Evolutionary conservation across 1,284 basidiomycete species (phyloP), one percentile per base, ranked within the genome.

Genomic region (Neolentinus lepideus): DNA sequence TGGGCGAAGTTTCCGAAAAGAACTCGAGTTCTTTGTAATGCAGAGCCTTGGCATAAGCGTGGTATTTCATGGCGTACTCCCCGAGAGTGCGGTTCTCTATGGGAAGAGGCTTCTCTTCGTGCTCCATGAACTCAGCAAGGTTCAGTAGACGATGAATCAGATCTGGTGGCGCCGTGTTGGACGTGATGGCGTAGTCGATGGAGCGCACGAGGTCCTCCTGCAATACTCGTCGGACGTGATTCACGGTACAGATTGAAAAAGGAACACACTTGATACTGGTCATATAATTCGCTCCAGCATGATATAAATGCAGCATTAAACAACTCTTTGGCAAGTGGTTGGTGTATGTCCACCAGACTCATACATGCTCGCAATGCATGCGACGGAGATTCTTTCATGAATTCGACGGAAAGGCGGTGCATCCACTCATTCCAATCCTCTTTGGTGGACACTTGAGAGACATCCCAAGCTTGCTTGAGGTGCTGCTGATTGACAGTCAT

Each of bases 11-110:
- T 64, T 97, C 95, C 1, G 88, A 85, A 67, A 98, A 95, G 72
- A 93, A 99, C 70, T 99, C 97, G 46, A 97, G 81, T 66, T 99
- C 97, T 70, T 99, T 99, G 79, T 99, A 99, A 71, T 99, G 97
- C 43, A 99, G 78, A 0, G 97, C 96, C 69, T 99, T 99, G 12
- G 97, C 97, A 64, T 96, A 98, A 1, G 95, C 95, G 69, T 94
- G 90, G 71, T 93, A 95, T 62, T 90, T 91, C 73, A 92, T 85
- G 0, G 97, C 92, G 66, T 96, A 94, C 68, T 96, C 92, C 54
- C 97, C 97, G 3, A 99, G 82, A 12, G 92, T 91, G 53, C 92
- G 85, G 61, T 96, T 89, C 63, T 98, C 94, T 62, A 99, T 98
- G 0, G 94, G 94, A 1, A 99, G 77, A 1, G 92, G 83, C 68